A percentile compares a stretch with the other conserved stretches of the same genome.
These are phyloP conservation scores for Pezicula neosporulosa DNA, from an alignment of 2,329 filamentous ascomycete genomes.

Conservation along the genomic window DNA sequence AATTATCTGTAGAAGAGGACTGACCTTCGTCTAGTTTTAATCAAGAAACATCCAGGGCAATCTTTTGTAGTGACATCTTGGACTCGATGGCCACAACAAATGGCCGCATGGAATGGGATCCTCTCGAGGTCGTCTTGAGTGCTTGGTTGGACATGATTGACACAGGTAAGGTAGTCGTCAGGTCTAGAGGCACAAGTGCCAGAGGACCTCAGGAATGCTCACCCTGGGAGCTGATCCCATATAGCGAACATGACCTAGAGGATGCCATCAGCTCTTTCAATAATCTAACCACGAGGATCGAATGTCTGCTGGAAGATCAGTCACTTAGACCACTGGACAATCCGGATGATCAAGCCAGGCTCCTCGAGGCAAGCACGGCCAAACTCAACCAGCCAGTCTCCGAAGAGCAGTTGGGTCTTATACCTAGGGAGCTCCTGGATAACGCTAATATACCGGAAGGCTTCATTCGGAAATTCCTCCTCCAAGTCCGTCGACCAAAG, in stretches of 20 bases:
- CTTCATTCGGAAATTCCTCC: slow-evolving; percentile 8
- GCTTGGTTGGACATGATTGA: slow-evolving; percentile 14
- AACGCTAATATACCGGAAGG: slow-evolving; percentile 2
- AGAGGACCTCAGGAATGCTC: background rate
- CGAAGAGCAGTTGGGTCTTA: slow-evolving; percentile 2
- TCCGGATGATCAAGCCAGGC: slow-evolving; percentile 7
- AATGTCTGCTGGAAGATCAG: slow-evolving; percentile 4
- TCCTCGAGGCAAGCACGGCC: slow-evolving; percentile 3
- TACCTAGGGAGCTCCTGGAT: slow-evolving; percentile 7
- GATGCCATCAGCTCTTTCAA: slow-evolving; percentile 4
- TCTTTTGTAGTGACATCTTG: slow-evolving; percentile 8
- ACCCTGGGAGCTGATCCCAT: slow-evolving; percentile 12
- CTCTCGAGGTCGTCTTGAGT: slow-evolving; percentile 16
- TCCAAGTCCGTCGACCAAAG: slow-evolving; percentile 6
- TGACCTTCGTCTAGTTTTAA: slow-evolving; percentile 9
- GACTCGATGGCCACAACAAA: slow-evolving; percentile 6
- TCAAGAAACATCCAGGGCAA: slow-evolving; percentile 9
- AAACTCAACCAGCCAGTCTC: slow-evolving; percentile 2
- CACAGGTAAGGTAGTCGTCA: slow-evolving; percentile 10
- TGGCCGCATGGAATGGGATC: slow-evolving; percentile 15
- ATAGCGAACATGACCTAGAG: slow-evolving; percentile 9
- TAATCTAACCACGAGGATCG: slow-evolving; percentile 6
- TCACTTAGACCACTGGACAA: slow-evolving; percentile 6
- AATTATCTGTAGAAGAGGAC: background rate
- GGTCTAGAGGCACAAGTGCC: background rate